Evolutionary conservation across 2,329 filamentous ascomycete genomes (phyloP), one percentile per base, ranked within the genome.

Genomic region (Cordyceps cicadae): DNA sequence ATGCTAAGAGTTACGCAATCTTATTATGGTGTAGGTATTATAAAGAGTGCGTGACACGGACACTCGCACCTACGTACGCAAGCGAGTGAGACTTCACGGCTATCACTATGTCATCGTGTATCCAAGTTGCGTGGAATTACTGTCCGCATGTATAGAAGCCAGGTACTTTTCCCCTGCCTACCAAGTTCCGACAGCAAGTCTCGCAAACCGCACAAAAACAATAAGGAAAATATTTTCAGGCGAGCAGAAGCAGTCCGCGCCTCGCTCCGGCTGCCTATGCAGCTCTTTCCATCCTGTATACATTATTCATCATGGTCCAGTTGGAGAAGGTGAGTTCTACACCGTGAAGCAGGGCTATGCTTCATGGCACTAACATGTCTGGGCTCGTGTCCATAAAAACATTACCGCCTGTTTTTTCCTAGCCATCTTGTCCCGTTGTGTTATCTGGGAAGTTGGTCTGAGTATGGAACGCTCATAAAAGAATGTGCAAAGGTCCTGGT

Each of bases 301-400:
- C 43, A 50, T 60, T 41, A 60, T 54, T 50, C 21, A 51, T 54
- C 51, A 54, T 50, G 43, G 43, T 60, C 43, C 58, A 39, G 49
- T 32, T 43, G 48, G 17, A 19, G 8, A 54, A 60, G 58, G 58
- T 49, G 45, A 45, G 41, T 43, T 54, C 43, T 49, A 43, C 17
- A 51, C 51, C 21, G 32, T 54, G 24, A 19, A 52, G 34, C 46
- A 45, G 26, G 9, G 32, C 24, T 7, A 15, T 17, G 24, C 17
- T 43, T 3, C 34, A 52, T 52, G 29, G 49, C 52, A 54, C 51
- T 46, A 50, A 50, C 58, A 54, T 55, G 51, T 50, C 51, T 60
- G 51, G 52, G 51, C 58, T 54, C 58, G 49, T 60, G 51, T 49
- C 52, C 58, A 49, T 29, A 59, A 59, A n/a, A 59, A 52, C 45